A percentile compares a stretch with the other conserved stretches of the same genome.
phyloP scores from a whole-genome alignment of 1,139 yeast genomes.

The Zhuliangozyma parablackwelliae region DNA sequence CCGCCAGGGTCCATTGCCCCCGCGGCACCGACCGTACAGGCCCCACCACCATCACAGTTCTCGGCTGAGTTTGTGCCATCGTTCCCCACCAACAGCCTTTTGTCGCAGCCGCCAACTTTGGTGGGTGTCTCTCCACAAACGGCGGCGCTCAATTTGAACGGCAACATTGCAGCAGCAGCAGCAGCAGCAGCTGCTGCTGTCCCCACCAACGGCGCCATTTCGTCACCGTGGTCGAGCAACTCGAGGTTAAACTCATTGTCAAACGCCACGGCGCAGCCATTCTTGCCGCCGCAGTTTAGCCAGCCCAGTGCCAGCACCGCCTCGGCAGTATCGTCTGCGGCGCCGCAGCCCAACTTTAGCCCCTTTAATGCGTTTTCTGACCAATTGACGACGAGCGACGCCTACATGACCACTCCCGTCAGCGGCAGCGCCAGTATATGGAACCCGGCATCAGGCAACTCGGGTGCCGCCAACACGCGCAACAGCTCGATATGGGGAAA shows the following conservation, averaged over 20 bases:
- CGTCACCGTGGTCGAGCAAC: slow-evolving; percentile 12
- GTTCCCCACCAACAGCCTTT: slow-evolving; percentile 6
- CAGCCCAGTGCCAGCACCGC: slow-evolving; percentile 3
- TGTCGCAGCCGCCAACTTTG: neutral
- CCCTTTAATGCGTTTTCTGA: slow-evolving; percentile 12
- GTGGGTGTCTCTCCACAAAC: too few relatives aligned
- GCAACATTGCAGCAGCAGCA: too few relatives aligned
- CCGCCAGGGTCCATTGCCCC: too few relatives aligned
- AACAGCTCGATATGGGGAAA: slow-evolving; percentile 33
- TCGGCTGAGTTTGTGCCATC: slow-evolving; percentile 5
- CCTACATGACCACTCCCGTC: slow-evolving; percentile 4
- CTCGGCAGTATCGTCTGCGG: slow-evolving; percentile 1
- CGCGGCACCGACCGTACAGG: too few relatives aligned
- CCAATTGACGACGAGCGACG: slow-evolving; percentile 7
- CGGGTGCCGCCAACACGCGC: slow-evolving; percentile 8
- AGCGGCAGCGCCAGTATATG: slow-evolving; percentile 15
- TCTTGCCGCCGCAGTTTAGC: neutral
- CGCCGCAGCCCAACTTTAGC: slow-evolving; percentile 4
- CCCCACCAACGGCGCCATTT: too few relatives aligned
- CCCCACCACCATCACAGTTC: neutral
- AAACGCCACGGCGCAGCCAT: slow-evolving; percentile 2
- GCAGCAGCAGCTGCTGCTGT: too few relatives aligned
- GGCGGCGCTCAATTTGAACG: too few relatives aligned
- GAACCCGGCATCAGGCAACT: slow-evolving; percentile 13
- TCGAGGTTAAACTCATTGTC: slow-evolving; percentile 11